Base-by-base conservation (phyloP, 805 yeast genomes). In the Kodamaea leandrae region DNA sequence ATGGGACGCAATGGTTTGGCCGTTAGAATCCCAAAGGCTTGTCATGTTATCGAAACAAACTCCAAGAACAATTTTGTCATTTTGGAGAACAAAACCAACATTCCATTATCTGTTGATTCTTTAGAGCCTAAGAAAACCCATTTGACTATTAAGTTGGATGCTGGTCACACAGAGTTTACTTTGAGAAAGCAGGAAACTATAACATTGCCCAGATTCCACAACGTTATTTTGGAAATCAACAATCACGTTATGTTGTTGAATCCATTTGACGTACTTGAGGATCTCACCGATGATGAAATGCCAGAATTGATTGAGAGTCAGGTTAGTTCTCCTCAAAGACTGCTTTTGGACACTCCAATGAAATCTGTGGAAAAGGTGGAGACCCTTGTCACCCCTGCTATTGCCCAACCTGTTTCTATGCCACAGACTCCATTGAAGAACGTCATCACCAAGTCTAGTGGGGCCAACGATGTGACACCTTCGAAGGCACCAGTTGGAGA, bases 1-100 rank as follows among this genome's bases (percentile, higher is more conserved):
- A 60, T 79, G 41, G 97, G 98, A 3, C 76, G 80, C 63, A 91
- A 91, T 59, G 96, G 97, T 8, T 64, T 86, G 37, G 72, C 76
- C 7, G 75, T 89, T 14, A 69, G 76, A 4, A 74, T 87, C 29
- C 93, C 96, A 0, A 62, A 58, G 40, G 52, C 63, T 13, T 69
- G 73, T 40, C 51, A 53, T 12, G 68, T 69, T 13, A 52, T 46
- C 39, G 53, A 55, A 4, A 51, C 59, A 12, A 52, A 51, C 28
- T 42, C 50, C 3, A 39, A 50, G 7, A 42, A 48, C 9, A 50
- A 56, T 26, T 64, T 50, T 40, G 23, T 50, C 28, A 42, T 44
- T 18, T 38, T 50, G 46, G 62, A 61, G 27, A 50, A 50, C 34
- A 58, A 51, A 32, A 45, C 58, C 0, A 57, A 51, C 12, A 45